Base-by-base conservation (phyloP, 140 eudicot species). In the Flaveria floridana region DNA sequence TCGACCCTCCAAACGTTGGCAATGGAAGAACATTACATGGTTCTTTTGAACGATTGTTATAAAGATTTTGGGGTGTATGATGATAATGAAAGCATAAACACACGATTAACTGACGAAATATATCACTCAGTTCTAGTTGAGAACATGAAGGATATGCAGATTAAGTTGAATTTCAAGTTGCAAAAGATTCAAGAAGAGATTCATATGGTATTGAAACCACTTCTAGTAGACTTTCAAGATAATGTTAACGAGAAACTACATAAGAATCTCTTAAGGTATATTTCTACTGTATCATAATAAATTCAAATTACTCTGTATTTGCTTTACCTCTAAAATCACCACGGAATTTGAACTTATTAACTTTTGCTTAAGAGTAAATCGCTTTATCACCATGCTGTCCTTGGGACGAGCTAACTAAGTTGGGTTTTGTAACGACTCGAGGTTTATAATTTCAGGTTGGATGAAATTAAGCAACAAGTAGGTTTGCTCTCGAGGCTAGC, bases 21-120 rank as follows among this genome's bases (percentile, higher is more conserved):
- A 12, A 62, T 73, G 30, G 92, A 89, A 76, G 89, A 87, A 53
- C 87, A 81, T 58, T 78, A 85, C 67, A 48, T 37, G 51, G 18
- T 83, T 70, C 76, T 87, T 34, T 71, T 73, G 11, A 78, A 77
- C 16, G 76, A 80, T 2, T 70, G 83, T 44, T 51, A 74, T 74
- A 66, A 70, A 4, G 83, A 82, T 62, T 74, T 78, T 26, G 25
- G 9, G 50, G 46, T 0, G 28, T 26, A 70, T 46, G 86, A 84
- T 18, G 71, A 44, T 44, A 44, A 44, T 11, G 50, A 44, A 44
- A 44, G 14, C 50, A 11, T 44, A 8, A 44, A 44, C 50, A 10
- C 50, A 8, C 50, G 14, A 44, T 8, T 44, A 44, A 44, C 12
- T 65, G 78, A 78, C 20, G 87, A 80, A 51, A 3, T 75, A 62